Evolutionary conservation across 129 eudicot genomes (phyloP), one percentile per base, ranked within the genome.

Genomic region (Daucus carota): DNA sequence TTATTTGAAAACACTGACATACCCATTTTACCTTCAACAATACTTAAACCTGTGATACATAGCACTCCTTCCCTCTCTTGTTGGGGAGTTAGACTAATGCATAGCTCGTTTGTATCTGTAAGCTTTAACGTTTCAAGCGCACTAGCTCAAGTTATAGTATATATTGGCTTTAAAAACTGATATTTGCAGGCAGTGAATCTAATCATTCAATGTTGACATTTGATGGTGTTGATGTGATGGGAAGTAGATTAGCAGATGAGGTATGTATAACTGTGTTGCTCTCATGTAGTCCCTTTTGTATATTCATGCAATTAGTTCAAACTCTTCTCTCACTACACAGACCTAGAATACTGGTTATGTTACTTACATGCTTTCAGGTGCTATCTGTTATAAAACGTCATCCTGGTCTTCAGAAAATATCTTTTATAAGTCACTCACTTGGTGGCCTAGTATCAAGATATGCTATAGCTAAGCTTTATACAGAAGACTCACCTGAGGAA

Each of bases 161-260:
- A 38, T 67, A 11, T 33, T 54, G 11, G 24, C 69, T 60, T 81
- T 65, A 45, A 72, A 69, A 18, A 47, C 43, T 83, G 71, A 76
- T 70, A 26, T 72, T 34, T 67, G 69, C 94, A 95, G 99, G 97
- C 79, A 89, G 97, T 83, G 83, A 88, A 81, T 80, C 90, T 72
- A 95, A 95, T 80, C 81, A 88, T 75, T 76, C 94, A 79, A 78
- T 84, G 74, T 78, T 91, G 89, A 95, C 99, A 75, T 88, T 95
- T 81, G 94, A 95, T 77, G 99, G 99, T n/a, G 92, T 95, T 67
- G 99, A 95, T 85, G 89, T 95, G 54, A 95, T 91, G 97, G 99
- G 99, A 72, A 86, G 76, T 71, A 84, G 99, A 86, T 85, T 95
- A 87, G 96, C 96, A 29, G 90, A 89, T 43, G 99, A 95, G 99